phyloP scores from a whole-genome alignment of 108 stramenopile genomes.

The Cyclostephanos tholiformis region DNA sequence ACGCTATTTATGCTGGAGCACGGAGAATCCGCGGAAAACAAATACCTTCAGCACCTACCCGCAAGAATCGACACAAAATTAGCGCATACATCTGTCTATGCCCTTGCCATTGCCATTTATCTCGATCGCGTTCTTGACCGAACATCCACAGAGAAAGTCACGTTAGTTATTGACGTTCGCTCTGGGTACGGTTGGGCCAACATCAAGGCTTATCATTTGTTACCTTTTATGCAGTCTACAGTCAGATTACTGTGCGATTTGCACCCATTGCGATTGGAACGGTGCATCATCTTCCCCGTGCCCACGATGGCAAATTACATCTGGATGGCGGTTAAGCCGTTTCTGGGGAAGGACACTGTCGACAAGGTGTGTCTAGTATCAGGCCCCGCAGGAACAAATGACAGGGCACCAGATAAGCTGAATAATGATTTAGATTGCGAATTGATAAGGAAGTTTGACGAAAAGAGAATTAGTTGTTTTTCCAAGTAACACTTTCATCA shows the following conservation, averaged over 20 bases:
- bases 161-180: slow-evolving; percentile 63
- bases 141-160: slow-evolving; percentile 50
- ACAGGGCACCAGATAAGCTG: slow-evolving; percentile 53
- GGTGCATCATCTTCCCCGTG: slow-evolving; percentile 61
- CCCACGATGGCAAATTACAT: slow-evolving; percentile 53
- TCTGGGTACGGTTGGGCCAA: slow-evolving; percentile 76
- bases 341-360: slow-evolving; percentile 45
- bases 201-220: slow-evolving; percentile 47
- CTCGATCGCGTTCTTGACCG: slow-evolving; percentile 61
- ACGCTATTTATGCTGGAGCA: slow-evolving; percentile 41
- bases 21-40: slow-evolving; percentile 7
- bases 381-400: slow-evolving; percentile 51
- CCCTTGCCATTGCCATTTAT: slow-evolving; percentile 62
- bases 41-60: slow-evolving; percentile 60
- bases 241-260: slow-evolving; percentile 39
- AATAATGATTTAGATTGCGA: slow-evolving; percentile 43
- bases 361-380: slow-evolving; percentile 47
- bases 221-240: slow-evolving; percentile 58
- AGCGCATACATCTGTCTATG: slow-evolving; percentile 53
- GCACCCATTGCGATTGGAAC: slow-evolving; percentile 57
- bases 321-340: slow-evolving; percentile 60
- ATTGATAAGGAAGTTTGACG: slow-evolving; percentile 45
- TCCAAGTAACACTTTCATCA: neutral
- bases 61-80: slow-evolving; percentile 61
- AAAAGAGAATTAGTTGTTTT: slow-evolving; percentile 29